Conservation (phyloP, 805 yeast genomes). For the Komagataella mondaviorum region DNA sequence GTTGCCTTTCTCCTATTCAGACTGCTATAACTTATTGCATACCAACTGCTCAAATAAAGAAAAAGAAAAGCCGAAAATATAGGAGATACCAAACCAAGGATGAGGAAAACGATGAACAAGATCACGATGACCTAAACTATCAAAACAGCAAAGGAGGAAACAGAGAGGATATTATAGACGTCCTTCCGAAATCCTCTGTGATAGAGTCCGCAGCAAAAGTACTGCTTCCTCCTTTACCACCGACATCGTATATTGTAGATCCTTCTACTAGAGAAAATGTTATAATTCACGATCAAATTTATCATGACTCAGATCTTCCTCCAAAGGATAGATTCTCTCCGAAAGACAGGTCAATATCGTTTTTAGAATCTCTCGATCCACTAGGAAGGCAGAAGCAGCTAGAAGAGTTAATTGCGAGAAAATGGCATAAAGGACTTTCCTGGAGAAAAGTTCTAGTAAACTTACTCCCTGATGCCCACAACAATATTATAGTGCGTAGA, state of each 20-base stretch:
- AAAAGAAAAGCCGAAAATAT: slow-evolving; percentile 10
- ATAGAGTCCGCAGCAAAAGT: slow-evolving; percentile 68
- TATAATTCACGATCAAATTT: slow-evolving; percentile 74
- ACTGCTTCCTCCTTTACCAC: slow-evolving; percentile 71
- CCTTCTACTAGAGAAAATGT: slow-evolving; percentile 53
- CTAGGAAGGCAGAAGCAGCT: slow-evolving; percentile 26
- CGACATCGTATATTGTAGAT: slow-evolving; percentile 48
- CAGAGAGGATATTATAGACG: slow-evolving; percentile 6
- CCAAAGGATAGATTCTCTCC: slow-evolving; percentile 18
- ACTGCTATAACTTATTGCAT: slow-evolving; percentile 31
- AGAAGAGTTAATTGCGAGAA: slow-evolving; percentile 77
- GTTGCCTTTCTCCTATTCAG: slow-evolving; percentile 24
- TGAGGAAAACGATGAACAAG: slow-evolving; percentile 5
- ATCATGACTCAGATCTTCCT: slow-evolving; percentile 55
- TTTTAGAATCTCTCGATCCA: slow-evolving; percentile 17
- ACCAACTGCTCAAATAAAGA: slow-evolving; percentile 13
- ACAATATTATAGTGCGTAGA: slow-evolving; percentile 81
- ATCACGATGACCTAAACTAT: slow-evolving; percentile 6
- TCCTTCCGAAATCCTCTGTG: slow-evolving; percentile 61
- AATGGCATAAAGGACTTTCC: slow-evolving; percentile 70
- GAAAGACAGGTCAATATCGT: slow-evolving; percentile 14
- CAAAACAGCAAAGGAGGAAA: slow-evolving; percentile 6
- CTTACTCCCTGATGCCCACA: slow-evolving; percentile 88
- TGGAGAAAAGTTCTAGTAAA: slow-evolving; percentile 91
- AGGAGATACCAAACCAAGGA: slow-evolving; percentile 16